These are phyloP conservation scores for Parietaria judaica DNA, from an alignment of 306 rosid genomes.

Conservation along the genomic window DNA sequence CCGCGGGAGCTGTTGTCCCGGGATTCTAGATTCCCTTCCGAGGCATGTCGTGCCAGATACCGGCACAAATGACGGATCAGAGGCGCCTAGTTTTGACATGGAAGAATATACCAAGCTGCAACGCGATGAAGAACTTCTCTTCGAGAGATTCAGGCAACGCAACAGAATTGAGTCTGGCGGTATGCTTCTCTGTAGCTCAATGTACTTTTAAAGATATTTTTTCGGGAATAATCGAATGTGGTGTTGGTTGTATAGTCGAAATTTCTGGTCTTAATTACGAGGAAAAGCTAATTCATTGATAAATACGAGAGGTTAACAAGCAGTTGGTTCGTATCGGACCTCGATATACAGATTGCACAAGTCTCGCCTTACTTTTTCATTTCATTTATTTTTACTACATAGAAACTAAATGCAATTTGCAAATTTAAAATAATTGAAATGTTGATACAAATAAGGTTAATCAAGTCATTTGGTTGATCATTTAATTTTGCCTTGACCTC, in stretches of 20 bases:
- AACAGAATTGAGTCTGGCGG: slow-evolving; percentile 57
- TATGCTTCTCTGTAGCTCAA: slow-evolving; percentile 49
- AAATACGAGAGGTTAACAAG: background rate
- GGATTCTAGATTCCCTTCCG: slow-evolving; percentile 27
- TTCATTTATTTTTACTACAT: no score
- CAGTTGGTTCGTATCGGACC: background rate
- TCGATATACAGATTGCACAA: no score
- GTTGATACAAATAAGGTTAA: no score
- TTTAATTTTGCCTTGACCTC: no score
- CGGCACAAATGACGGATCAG: slow-evolving; percentile 33
- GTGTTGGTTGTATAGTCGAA: slow-evolving; percentile 19
- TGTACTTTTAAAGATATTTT: slow-evolving; percentile 35
- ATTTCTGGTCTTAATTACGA: no score
- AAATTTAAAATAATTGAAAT: no score
- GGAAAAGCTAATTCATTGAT: background rate
- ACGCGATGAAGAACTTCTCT: slow-evolving; percentile 50
- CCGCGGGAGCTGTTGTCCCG: slow-evolving; percentile 89
- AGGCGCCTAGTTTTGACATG: slow-evolving; percentile 39
- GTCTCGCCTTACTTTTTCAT: no score
- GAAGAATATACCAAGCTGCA: slow-evolving; percentile 59
- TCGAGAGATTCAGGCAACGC: slow-evolving; percentile 58
- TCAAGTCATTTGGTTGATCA: no score
- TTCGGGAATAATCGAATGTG: background rate
- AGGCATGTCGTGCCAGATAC: slow-evolving; percentile 39
- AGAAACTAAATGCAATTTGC: no score